Conservation (phyloP, 139 green algal genomes). For the Chlorella vulgaris region DNA sequence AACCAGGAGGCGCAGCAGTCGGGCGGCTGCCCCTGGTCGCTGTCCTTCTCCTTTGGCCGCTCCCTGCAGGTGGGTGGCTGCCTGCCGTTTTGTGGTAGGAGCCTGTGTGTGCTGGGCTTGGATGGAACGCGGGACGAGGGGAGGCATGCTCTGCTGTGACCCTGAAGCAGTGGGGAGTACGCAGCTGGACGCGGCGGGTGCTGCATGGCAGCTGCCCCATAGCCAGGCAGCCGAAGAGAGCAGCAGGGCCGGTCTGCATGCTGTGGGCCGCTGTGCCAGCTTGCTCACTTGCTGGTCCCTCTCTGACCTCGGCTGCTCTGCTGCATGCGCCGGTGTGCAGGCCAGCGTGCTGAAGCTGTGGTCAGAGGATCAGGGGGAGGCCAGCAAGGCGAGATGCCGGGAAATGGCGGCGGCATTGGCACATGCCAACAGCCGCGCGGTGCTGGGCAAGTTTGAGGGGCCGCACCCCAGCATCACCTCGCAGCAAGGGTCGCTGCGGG, state of each 20-base stretch:
- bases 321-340: too few species aligned
- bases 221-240: too few species aligned
- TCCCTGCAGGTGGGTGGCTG: constrained; percentile 78
- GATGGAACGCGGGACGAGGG: too few species aligned
- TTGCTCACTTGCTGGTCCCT: background rate
- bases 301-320: too few species aligned
- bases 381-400: constrained; percentile 19
- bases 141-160: too few species aligned
- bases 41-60: constrained; percentile 95
- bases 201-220: too few species aligned
- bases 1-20: constrained; percentile 54
- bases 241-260: background rate
- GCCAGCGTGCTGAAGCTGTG: constrained; percentile 68
- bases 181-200: too few species aligned
- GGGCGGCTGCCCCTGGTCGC: constrained; percentile 74
- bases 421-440: constrained; percentile 62
- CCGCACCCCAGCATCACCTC: constrained; percentile 63
- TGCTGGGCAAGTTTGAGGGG: constrained; percentile 52
- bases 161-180: too few species aligned
- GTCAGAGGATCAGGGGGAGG: constrained; percentile 41
- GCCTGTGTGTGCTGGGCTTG: too few species aligned
- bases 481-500: constrained; percentile 41
- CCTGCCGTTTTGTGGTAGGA: background rate
- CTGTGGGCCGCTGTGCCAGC: background rate
- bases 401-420: constrained; percentile 61